Conservation (phyloP, 345 rosid species). For the Eucalyptus lansdowneana region DNA sequence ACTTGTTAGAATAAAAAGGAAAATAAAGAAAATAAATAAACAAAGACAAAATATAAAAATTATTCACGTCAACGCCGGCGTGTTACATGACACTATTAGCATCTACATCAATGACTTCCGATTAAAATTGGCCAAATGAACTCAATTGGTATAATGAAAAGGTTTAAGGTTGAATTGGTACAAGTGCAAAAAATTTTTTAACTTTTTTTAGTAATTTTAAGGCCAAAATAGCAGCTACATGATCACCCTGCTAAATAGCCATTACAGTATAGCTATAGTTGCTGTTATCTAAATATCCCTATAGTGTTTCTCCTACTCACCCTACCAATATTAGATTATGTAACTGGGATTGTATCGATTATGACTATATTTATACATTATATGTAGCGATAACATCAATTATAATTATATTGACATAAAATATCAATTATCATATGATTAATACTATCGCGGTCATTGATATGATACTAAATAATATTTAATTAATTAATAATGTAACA, state of each 20-base stretch:
- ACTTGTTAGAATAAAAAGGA: neutral
- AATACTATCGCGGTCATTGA: neutral
- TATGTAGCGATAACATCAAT: too few species aligned
- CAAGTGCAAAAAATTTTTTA: neutral
- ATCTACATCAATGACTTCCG: fast-evolving
- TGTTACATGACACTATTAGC: neutral
- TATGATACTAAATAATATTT: neutral
- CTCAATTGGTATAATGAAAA: fast-evolving
- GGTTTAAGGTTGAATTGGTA: neutral
- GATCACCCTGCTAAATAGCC: too few species aligned
- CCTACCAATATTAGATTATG: neutral
- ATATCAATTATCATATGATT: neutral
- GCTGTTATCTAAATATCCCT: neutral
- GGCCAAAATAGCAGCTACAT: too few species aligned
- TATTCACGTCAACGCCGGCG: fast-evolving
- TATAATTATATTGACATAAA: neutral
- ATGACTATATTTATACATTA: neutral
- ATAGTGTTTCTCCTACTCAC: neutral
- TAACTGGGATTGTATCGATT: neutral
- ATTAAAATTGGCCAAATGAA: neutral
- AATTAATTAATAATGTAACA: neutral
- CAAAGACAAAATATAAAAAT: neutral
- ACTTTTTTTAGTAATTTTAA: too few species aligned
- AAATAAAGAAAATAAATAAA: neutral
- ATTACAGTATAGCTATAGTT: neutral